These are phyloP conservation scores for Mentha longifolia DNA, from an alignment of 257 asterid genomes.

Conservation along the genomic window DNA sequence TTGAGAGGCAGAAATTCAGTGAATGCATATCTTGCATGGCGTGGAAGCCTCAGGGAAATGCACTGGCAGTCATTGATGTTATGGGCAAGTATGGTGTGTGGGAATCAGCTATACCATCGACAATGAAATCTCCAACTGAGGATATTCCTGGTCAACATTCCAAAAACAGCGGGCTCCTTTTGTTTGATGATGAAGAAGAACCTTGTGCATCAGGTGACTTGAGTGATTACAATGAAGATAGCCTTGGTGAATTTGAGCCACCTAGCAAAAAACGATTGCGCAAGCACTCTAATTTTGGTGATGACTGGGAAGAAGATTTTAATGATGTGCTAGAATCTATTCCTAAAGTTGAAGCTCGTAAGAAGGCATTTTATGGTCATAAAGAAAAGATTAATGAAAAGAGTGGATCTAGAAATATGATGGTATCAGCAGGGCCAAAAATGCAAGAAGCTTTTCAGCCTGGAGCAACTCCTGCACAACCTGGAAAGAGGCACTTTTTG, in stretches of 20 bases:
- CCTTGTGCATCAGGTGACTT: slow-evolving; percentile 72
- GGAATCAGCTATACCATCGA: slow-evolving; percentile 88
- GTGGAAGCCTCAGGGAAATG: slow-evolving; percentile 97
- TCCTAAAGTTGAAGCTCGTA: slow-evolving; percentile 62
- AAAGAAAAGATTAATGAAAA: slow-evolving; percentile 48
- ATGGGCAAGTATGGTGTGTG: slow-evolving; percentile 89
- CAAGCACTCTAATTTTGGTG: slow-evolving; percentile 46
- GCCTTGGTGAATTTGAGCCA: slow-evolving; percentile 62
- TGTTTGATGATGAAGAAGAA: slow-evolving; percentile 80
- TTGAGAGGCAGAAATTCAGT: slow-evolving; percentile 86
- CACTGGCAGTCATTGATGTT: slow-evolving; percentile 82
- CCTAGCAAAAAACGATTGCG: slow-evolving; percentile 75
- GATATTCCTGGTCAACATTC: slow-evolving; percentile 64
- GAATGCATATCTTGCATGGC: slow-evolving; percentile 77
- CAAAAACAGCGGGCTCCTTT: slow-evolving; percentile 64
- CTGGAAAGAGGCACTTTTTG: slow-evolving; percentile 87
- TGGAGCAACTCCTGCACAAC: slow-evolving; percentile 81
- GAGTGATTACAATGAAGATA: slow-evolving; percentile 81
- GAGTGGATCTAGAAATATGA: slow-evolving; percentile 44
- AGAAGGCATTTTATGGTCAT: slow-evolving; percentile 55
- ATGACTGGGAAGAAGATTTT: slow-evolving; percentile 67
- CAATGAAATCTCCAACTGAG: slow-evolving; percentile 97
- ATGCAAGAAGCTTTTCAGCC: slow-evolving; percentile 94
- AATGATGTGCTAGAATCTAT: slow-evolving; percentile 53
- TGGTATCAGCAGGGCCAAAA: slow-evolving; percentile 51